These are phyloP conservation scores for Phytophthora crassamura DNA, from an alignment of 352 stramenopile genomes.

Conservation along the genomic window DNA sequence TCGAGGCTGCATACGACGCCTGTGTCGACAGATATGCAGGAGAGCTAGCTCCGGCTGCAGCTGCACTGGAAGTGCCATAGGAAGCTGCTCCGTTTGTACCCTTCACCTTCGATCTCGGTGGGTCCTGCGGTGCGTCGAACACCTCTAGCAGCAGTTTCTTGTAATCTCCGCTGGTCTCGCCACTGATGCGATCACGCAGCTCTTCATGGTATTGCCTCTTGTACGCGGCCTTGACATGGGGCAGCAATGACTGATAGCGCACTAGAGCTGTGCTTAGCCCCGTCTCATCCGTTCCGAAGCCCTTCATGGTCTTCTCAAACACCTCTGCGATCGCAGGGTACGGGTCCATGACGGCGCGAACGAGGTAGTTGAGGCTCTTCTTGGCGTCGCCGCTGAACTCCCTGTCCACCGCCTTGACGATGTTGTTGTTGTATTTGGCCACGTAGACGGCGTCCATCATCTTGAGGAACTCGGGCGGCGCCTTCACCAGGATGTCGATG, in stretches of 20 bases:
- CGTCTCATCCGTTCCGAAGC: constrained; percentile 70
- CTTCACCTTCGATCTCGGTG: constrained; percentile 26
- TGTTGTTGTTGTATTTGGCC: constrained; percentile 83
- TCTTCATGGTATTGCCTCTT: constrained; percentile 66
- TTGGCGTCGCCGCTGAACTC: constrained; percentile 86
- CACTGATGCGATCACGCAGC: constrained; percentile 63
- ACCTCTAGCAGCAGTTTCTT: constrained; percentile 66
- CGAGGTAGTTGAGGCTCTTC: constrained; percentile 68
- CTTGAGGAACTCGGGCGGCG: constrained; percentile 63
- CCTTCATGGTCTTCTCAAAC: constrained; percentile 80
- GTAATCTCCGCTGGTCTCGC: constrained; percentile 71
- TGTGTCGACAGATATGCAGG: constrained; percentile 27
- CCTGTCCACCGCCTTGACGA: constrained; percentile 79
- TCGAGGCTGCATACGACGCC: constrained; percentile 27
- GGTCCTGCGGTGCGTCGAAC: constrained; percentile 73
- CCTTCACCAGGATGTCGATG: constrained; percentile 63
- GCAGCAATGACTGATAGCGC: constrained; percentile 63
- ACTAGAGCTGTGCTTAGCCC: constrained; percentile 62
- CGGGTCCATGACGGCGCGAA: constrained; percentile 62
- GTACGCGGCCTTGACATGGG: constrained; percentile 62
- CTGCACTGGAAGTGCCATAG: constrained; percentile 1
- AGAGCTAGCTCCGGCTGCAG: constrained; percentile 1
- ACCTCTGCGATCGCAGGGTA: constrained; percentile 71
- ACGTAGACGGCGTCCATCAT: constrained; percentile 79
- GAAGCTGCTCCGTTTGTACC: constrained; percentile 10